Base-by-base conservation (phyloP, 345 rosid genomes). In the Lumnitzera littorea region DNA sequence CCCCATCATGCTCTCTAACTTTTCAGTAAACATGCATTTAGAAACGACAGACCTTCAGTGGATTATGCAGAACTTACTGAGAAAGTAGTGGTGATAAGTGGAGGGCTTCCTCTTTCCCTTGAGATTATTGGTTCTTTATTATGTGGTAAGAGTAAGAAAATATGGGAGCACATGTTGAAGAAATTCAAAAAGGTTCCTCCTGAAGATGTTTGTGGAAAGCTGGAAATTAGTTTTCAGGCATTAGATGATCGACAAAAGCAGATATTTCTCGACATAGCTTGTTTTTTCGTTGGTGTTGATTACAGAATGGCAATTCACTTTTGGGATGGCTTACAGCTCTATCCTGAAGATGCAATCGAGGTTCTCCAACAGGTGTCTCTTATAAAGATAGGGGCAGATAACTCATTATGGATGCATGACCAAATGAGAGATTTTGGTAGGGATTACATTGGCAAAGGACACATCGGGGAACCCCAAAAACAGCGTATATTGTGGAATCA, bases 251-350 rank as follows among this genome's bases (percentile, higher is more conserved):
- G 36, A 0, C 24, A 54, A 13, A 20, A 23, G 46, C 13, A 49
- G 15, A 29, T 67, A 13, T 56, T 67, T 15, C 66, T 67, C 4
- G 57, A 67, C 10, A 61, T 61, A 50, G 63, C 62, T 12, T 66
- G 62, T 52, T 43, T 66, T 48, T 66, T 46, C 13, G 24, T 51
- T 9, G 71, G 71, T 3, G 12, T 11, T 46, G 62, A 60, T n/a
- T 29, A 55, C n/a, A 50, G 46, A 13, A 27, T 48, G 13, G 41
- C 49, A 11, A 15, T 23, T 58, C 13, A 58, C 2, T n/a, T 58
- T 0, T 58, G 62, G 62, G 51, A 58, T 36, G 48, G 16, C n/a
- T 68, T 60, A 15, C 13, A 31, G 9, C 15, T 55, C 0, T 1
- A 2, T 25, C 0, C 51, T 1, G 51, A 12, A 4, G 3, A 1